Evolutionary conservation across 2,329 filamentous ascomycete genomes (phyloP).

Genomic region (Cryoendolithus antarcticus): DNA sequence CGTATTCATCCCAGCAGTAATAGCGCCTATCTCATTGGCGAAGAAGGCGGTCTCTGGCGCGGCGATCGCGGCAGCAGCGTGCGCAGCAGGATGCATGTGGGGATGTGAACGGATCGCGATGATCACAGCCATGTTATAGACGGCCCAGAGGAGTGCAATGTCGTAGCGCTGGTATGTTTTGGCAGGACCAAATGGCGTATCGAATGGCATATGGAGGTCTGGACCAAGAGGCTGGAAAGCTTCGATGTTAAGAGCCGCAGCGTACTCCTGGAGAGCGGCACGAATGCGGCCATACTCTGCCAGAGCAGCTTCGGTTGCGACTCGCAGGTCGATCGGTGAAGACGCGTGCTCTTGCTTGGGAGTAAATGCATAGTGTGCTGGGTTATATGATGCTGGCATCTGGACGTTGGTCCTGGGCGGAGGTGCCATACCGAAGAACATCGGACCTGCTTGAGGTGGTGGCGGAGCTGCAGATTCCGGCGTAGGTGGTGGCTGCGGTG

Average conservation of each 20-base stretch:
- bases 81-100: conserved; percentile 78
- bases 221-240: conserved; percentile 64
- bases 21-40: conserved; percentile 65
- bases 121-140: conserved; percentile 76
- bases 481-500: conserved; percentile 15
- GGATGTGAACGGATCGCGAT: conserved; percentile 74
- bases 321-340: conserved; percentile 42
- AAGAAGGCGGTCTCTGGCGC: conserved; percentile 58
- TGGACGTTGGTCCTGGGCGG: conserved; percentile 26
- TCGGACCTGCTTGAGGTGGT: conserved; percentile 26
- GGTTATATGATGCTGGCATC: conserved; percentile 31
- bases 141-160: conserved; percentile 79
- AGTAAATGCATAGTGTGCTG: conserved; percentile 8
- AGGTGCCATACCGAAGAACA: conserved; percentile 42
- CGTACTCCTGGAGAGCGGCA: conserved; percentile 56
- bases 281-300: conserved; percentile 68
- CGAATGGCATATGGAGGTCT: conserved; percentile 49
- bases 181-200: conserved; percentile 70
- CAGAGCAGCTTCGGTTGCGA: conserved; percentile 56
- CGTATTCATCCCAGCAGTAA: conserved; percentile 56
- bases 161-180: conserved; percentile 74
- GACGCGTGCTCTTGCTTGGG: conserved; percentile 6
- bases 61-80: conserved; percentile 71
- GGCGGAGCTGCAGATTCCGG: conserved; percentile 2
- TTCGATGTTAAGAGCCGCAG: conserved; percentile 48